These are phyloP conservation scores for Tolypocladium sp. DNA, from an alignment of 2,329 filamentous ascomycete species.

Conservation along the genomic window DNA sequence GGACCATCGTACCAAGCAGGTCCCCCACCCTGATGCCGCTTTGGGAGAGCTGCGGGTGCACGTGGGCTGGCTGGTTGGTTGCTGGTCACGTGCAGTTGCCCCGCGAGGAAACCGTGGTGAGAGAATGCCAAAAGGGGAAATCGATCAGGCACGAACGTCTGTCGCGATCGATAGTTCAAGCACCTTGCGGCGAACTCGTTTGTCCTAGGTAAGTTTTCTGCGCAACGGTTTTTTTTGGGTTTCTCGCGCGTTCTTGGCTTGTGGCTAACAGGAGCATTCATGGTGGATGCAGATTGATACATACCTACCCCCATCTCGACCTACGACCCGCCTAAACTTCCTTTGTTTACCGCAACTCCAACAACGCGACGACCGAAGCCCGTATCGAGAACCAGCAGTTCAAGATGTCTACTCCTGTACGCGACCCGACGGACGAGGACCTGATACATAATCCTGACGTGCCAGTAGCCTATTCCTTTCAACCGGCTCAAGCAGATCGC, in stretches of 20 bases:
- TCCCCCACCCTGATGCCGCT: constrained; percentile 1
- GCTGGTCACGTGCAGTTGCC: constrained; percentile 16
- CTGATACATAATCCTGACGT: constrained; percentile 9
- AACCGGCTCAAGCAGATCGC: constrained; percentile 78
- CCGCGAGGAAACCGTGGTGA: constrained; percentile 8
- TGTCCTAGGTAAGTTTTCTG: background rate
- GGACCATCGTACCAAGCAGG: background rate
- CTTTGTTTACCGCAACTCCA: constrained; percentile 15
- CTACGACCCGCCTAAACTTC: background rate
- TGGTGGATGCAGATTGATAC: background rate
- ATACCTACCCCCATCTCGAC: background rate
- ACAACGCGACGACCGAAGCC: background rate
- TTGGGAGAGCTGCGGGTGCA: constrained; percentile 11
- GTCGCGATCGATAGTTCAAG: background rate
- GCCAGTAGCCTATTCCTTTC: constrained; percentile 59
- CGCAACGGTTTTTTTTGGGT: background rate
- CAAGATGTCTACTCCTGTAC: constrained; percentile 30
- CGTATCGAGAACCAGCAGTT: constrained; percentile 1
- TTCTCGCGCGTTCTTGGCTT: background rate
- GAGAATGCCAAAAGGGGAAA: constrained; percentile 15
- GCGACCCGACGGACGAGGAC: background rate
- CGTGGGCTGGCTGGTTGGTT: constrained; percentile 22
- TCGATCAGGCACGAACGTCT: constrained; percentile 13
- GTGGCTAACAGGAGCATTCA: background rate
- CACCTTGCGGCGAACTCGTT: background rate